Conservation (phyloP, 345 rosid species). For the Rhizophora apiculata region DNA sequence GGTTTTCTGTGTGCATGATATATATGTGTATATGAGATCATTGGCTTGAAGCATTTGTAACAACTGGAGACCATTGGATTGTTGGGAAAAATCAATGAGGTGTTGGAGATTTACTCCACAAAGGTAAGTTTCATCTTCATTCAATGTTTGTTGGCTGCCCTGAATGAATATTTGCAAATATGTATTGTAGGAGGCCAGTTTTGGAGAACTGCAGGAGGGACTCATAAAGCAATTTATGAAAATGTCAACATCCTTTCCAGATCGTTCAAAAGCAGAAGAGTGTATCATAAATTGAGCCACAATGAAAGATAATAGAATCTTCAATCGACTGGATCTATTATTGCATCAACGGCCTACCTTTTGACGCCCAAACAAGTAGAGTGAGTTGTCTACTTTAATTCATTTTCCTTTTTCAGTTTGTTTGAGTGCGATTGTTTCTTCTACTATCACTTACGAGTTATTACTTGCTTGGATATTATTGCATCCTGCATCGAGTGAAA, state of each 20-base stretch:
- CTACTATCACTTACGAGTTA: neutral
- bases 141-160: conserved; percentile 7
- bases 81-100: neutral
- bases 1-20: neutral
- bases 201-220: conserved; percentile 47
- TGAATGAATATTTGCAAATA: conserved; percentile 9
- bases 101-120: neutral
- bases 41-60: neutral
- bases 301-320: conserved; percentile 55
- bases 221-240: conserved; percentile 43
- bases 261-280: conserved; percentile 70
- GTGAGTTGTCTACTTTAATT: conserved; percentile 32
- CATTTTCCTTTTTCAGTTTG: conserved; percentile 4
- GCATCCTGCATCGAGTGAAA: neutral
- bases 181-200: conserved; percentile 45
- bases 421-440: neutral
- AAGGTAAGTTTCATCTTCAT: neutral
- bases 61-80: neutral
- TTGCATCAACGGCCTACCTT: conserved; percentile 42
- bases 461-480: neutral
- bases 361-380: conserved; percentile 37
- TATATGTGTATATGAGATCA: neutral
- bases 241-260: conserved; percentile 75
- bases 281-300: conserved; percentile 58
- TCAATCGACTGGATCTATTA: conserved; percentile 46